Percentiles rank a stretch among this genome's conserved stretches.
Conservation (phyloP, 192 early-diverging fungal species). For the Helicostylum pulchrum region DNA sequence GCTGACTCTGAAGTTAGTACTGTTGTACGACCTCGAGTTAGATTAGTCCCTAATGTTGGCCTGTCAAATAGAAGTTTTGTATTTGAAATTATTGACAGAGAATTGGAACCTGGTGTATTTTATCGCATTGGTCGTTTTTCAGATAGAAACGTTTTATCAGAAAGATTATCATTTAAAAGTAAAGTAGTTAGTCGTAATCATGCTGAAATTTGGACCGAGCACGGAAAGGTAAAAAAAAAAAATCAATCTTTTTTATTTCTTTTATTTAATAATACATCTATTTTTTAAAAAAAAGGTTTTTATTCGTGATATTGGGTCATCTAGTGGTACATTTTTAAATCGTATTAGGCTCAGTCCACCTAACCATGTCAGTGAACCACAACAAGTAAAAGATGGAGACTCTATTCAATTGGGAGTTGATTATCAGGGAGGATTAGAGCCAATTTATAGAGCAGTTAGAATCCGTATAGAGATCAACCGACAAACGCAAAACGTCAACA, state of each 20-base stretch:
- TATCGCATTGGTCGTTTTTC: conserved; percentile 74
- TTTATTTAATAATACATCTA: not conserved
- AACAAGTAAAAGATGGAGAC: conserved; percentile 82
- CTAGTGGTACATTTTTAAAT: conserved; percentile 97
- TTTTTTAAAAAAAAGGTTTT: conserved; percentile 68
- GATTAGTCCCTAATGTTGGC: conserved; percentile 11
- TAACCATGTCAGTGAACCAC: conserved; percentile 75
- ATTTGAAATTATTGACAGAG: conserved; percentile 60
- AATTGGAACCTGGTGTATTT: conserved; percentile 55
- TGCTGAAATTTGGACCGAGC: conserved; percentile 87
- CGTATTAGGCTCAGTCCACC: conserved; percentile 88
- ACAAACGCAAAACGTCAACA: conserved; percentile 49
- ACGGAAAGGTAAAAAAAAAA: conserved; percentile 47
- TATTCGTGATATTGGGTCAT: conserved; percentile 91
- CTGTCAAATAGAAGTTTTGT: conserved; percentile 11
- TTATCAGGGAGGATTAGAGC: conserved; percentile 82
- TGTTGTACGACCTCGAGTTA: not conserved
- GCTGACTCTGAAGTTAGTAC: not conserved
- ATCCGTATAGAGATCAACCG: conserved; percentile 80
- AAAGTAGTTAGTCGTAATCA: conserved; percentile 93
- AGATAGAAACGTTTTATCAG: conserved; percentile 57
- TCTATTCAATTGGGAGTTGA: conserved; percentile 94
- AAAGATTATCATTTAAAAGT: conserved; percentile 76
- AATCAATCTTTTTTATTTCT: not conserved
- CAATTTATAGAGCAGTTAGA: conserved; percentile 91